Evolutionary conservation across 768 basidiomycete genomes (phyloP).

Genomic region (Phanerodontia chrysosporium): DNA sequence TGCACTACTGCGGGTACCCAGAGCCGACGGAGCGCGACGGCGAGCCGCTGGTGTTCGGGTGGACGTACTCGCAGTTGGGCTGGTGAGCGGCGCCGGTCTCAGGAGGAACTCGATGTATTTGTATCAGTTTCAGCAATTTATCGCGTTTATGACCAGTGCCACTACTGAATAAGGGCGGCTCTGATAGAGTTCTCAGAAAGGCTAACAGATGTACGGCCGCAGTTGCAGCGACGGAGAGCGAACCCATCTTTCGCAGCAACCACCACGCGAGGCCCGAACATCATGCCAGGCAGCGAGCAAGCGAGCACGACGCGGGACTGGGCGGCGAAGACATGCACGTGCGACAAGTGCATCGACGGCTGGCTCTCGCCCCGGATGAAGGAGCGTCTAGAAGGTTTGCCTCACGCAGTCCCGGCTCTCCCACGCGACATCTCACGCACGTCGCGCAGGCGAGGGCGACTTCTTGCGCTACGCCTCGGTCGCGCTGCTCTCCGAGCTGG

Average conservation of each 20-base stretch:
- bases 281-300: background rate
- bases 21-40: background rate
- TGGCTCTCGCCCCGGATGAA: slow-evolving; percentile 25
- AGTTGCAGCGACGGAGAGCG: no score
- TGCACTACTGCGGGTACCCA: background rate
- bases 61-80: slow-evolving; percentile 6
- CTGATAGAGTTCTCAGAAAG: background rate
- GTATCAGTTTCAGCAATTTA: background rate
- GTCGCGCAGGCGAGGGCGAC: slow-evolving; percentile 8
- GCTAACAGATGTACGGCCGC: no score
- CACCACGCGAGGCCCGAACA: background rate
- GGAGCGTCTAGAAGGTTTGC: slow-evolving; percentile 21
- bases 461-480: slow-evolving; percentile 8
- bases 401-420: background rate
- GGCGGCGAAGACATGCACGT: slow-evolving; percentile 14
- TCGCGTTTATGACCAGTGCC: background rate
- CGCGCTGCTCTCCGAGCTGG: slow-evolving; percentile 5
- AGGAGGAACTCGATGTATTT: background rate
- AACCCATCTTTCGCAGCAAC: background rate
- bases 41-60: slow-evolving; percentile 1
- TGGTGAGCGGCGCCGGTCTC: background rate
- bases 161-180: background rate
- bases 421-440: slow-evolving; percentile 11
- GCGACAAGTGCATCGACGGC: slow-evolving; percentile 19
- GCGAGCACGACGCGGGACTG: background rate